These are phyloP conservation scores for Eremochloa ophiuroides DNA, from an alignment of 176 grass and related monocot genomes.

Conservation along the genomic window DNA sequence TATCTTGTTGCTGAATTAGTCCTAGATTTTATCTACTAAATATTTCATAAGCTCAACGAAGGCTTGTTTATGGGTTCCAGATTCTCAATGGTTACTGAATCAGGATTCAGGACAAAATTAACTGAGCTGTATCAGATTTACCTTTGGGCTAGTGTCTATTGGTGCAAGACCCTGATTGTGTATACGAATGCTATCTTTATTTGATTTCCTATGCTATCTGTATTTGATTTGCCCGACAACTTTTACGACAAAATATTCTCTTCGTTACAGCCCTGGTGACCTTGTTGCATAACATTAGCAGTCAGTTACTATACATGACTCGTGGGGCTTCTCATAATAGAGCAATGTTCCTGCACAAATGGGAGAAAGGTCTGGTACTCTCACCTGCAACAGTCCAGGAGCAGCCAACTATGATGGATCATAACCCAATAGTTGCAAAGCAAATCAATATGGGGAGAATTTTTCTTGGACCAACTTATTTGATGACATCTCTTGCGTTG, in stretches of 20 bases:
- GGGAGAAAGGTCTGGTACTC: background rate
- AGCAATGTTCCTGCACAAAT: constrained; percentile 3
- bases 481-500: background rate
- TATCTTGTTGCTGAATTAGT: background rate
- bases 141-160: background rate
- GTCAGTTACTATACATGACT: background rate
- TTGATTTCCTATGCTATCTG: constrained; percentile 1
- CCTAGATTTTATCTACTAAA: background rate
- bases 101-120: background rate
- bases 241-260: background rate
- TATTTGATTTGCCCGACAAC: background rate
- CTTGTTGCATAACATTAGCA: constrained; percentile 11
- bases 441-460: background rate
- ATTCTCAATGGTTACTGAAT: background rate
- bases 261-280: background rate
- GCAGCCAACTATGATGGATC: background rate
- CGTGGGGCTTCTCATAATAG: background rate
- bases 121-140: background rate
- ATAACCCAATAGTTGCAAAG: background rate
- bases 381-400: background rate
- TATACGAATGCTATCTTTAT: background rate
- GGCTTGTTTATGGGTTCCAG: background rate
- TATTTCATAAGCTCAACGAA: background rate
- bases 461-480: background rate
- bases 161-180: background rate